Conservation (phyloP, 2,329 filamentous ascomycete genomes). For the Colletotrichum orbiculare region DNA sequence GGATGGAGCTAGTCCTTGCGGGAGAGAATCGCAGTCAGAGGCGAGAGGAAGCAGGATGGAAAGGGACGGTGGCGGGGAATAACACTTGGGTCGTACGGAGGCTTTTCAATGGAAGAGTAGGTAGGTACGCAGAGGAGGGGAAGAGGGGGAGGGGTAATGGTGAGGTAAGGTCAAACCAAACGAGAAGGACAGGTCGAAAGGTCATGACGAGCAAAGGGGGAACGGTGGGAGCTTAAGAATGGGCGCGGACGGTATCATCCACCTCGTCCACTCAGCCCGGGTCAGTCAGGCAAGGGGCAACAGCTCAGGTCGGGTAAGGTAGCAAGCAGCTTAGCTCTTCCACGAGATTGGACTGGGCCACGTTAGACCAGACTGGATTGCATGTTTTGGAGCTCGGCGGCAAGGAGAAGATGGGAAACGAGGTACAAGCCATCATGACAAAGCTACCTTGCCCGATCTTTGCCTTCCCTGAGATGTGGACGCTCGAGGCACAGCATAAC, state of each 20-base stretch:
- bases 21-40: slow-evolving; percentile 5
- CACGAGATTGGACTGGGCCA: too few species aligned
- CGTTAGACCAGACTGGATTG: neutral
- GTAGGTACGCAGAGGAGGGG: slow-evolving; percentile 1
- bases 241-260: slow-evolving; percentile 6
- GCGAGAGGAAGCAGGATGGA: neutral
- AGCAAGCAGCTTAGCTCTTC: too few species aligned
- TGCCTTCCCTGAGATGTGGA: too few species aligned
- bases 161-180: neutral
- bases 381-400: slow-evolving; percentile 15
- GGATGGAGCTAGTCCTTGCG: slow-evolving; percentile 9
- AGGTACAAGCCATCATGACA: neutral
- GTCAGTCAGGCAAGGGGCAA: too few species aligned
- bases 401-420: slow-evolving; percentile 12
- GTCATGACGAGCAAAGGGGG: slow-evolving; percentile 10
- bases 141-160: slow-evolving; percentile 14
- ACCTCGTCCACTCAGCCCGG: neutral
- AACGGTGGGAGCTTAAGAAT: slow-evolving; percentile 28
- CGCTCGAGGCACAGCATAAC: too few species aligned
- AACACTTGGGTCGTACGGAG: slow-evolving; percentile 7
- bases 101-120: slow-evolving; percentile 11
- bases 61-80: neutral
- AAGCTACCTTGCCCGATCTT: slow-evolving; percentile 1
- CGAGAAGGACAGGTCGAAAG: slow-evolving; percentile 9
- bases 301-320: too few species aligned